Evolutionary conservation across 1,139 yeast species (phyloP).

Genomic region (Candida tetrigidarum): DNA sequence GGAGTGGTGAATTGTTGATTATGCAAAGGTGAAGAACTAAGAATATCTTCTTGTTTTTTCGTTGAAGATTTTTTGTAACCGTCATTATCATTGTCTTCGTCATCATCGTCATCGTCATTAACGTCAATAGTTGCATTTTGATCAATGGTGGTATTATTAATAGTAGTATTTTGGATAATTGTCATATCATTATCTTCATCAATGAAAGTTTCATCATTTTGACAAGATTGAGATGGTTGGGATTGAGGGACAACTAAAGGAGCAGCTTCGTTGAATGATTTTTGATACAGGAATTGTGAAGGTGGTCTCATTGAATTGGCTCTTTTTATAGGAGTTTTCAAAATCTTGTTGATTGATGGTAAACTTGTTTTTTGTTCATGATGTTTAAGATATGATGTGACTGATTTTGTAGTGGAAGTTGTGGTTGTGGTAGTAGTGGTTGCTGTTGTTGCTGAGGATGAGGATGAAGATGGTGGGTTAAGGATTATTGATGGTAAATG

Average conservation of each 20-base stretch:
- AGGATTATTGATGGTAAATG: conserved; percentile 17
- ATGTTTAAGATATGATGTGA: conserved; percentile 10
- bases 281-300: conserved; percentile 18
- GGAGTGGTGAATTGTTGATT: conserved; percentile 50
- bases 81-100: conserved; percentile 2
- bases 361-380: conserved; percentile 18
- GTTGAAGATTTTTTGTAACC: too few species aligned
- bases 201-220: conserved; percentile 36
- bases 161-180: conserved; percentile 22
- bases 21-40: conserved; percentile 38
- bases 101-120: conserved; percentile 14
- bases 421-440: background rate
- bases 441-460: too few species aligned
- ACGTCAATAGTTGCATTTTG: conserved; percentile 18
- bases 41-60: conserved; percentile 21
- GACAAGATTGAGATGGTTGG: conserved; percentile 14
- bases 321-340: conserved; percentile 49
- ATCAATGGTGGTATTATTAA: conserved; percentile 18
- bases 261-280: conserved; percentile 19
- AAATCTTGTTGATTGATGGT: conserved; percentile 49
- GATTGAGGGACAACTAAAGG: conserved; percentile 11
- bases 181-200: conserved; percentile 37
- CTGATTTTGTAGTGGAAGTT: conserved; percentile 1
- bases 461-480: conserved; percentile 17
- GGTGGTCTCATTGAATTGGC: conserved; percentile 29